Base-by-base conservation (phyloP, 257 asterid genomes). In the Solanum rostratum region DNA sequence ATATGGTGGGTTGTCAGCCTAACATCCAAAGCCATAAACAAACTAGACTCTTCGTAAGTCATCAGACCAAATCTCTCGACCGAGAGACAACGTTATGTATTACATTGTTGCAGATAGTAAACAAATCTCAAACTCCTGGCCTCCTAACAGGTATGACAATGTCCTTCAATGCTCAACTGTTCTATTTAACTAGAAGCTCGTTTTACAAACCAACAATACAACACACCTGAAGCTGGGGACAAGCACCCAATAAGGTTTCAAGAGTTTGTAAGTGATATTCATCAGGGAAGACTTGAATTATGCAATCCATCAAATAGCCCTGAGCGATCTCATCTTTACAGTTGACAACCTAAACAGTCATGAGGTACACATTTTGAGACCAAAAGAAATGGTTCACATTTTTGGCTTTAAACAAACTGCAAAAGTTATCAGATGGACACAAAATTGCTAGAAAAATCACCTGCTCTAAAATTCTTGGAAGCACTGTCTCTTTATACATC, bases 291-390 rank as follows among this genome's bases (percentile, higher is more conserved):
- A 97, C 99, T 95, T 97, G 99, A 87, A 97, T 97, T 79, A 97
- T 91, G 90, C 99, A 97, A 91, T 97, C 99, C 99, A 95, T 97
- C 93, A 97, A 89, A 89, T 97, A 97, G 87, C 88, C 92, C 83
- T 97, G 99, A 4, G 99, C 99, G 80, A 97, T 90, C 89, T 95
- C 99, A 86, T 97, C 99, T 91, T 97, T 97, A 91, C 99, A 97
- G 88, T 97, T 97, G 87, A 97, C 99, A 81, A 97, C 97, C 99
- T 97, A 86, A 5, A 79, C 84, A 88, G 86, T 33, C 76, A 73
- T 79, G 19, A 83, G 59, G 33, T 43, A 18, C 39, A 30, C 81
- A 70, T 79, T 63, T 59, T 84, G 63, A 79, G 54, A 46, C 43
- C 37, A 50, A 24, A 27, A 49, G 39, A 49, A 76, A 76, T 74